Conservation (phyloP, 106 monocot species). For the Phalaenopsis equestris region DNA sequence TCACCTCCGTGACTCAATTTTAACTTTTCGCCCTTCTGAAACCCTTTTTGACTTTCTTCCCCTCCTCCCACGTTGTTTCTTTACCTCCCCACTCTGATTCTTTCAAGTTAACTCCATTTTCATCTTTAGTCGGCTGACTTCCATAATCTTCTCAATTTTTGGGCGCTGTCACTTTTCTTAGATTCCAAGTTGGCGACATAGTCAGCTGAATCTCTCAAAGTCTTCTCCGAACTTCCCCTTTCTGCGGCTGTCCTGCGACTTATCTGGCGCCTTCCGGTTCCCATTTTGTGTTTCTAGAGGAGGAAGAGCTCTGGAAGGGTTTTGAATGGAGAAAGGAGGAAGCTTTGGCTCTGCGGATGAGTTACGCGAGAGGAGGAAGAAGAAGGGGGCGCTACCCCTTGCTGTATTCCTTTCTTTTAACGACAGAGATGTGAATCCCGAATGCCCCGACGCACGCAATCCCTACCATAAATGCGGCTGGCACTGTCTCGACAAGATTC, state of each 20-base stretch:
- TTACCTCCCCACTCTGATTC: neutral
- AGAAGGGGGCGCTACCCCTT: neutral
- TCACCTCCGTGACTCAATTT: no score
- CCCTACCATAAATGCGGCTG: slow-evolving; percentile 8
- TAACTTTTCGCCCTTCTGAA: no score
- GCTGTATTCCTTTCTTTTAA: slow-evolving; percentile 5
- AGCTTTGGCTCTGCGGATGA: neutral
- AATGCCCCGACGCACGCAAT: slow-evolving; percentile 4
- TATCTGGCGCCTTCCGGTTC: neutral
- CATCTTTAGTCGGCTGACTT: neutral
- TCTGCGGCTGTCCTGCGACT: neutral
- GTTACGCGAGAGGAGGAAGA: slow-evolving; percentile 3
- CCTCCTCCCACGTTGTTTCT: neutral
- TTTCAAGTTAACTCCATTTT: neutral
- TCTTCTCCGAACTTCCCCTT: neutral
- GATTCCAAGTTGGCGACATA: neutral
- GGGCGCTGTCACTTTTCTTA: neutral
- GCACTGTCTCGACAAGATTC: slow-evolving; percentile 8
- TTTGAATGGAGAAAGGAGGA: neutral
- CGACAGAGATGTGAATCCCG: slow-evolving; percentile 7
- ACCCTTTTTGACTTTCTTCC: no score
- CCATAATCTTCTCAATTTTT: neutral
- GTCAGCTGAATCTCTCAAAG: neutral
- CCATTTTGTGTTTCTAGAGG: neutral
- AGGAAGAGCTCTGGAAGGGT: neutral